phyloP scores from a whole-genome alignment of 2,329 filamentous ascomycete species.

The Xylariomycetidae sp. region DNA sequence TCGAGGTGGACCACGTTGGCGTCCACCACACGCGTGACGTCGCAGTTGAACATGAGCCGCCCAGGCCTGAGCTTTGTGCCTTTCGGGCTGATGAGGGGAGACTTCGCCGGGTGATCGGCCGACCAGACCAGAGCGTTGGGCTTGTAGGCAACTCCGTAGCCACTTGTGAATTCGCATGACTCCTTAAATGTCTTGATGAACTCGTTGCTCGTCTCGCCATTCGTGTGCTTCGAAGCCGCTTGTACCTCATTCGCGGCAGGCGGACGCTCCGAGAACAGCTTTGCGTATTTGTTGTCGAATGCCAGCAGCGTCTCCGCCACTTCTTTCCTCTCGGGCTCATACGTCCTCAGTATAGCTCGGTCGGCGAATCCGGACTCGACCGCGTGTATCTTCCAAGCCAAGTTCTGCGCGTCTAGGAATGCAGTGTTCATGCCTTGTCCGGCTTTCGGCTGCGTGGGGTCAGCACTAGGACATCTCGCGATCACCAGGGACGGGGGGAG shows the following conservation, averaged over 20 bases:
- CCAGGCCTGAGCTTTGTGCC: conserved; percentile 65
- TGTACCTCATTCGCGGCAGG: conserved; percentile 68
- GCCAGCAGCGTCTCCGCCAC: conserved; percentile 78
- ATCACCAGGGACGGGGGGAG: background rate
- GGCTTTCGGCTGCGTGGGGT: conserved; percentile 60
- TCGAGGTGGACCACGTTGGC: conserved; percentile 87
- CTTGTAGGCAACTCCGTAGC: conserved; percentile 83
- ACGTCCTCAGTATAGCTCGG: conserved; percentile 71
- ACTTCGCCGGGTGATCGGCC: conserved; percentile 62
- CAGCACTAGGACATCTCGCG: conserved; percentile 6
- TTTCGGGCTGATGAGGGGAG: conserved; percentile 60
- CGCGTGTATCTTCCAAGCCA: conserved; percentile 93
- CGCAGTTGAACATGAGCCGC: conserved; percentile 67
- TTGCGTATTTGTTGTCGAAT: conserved; percentile 86
- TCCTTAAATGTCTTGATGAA: conserved; percentile 91
- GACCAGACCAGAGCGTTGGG: conserved; percentile 84
- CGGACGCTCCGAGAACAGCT: conserved; percentile 75
- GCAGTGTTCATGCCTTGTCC: conserved; percentile 78
- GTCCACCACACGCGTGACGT: conserved; percentile 81
- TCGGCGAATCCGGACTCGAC: conserved; percentile 78
- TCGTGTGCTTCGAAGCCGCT: conserved; percentile 46
- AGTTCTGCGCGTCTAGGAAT: conserved; percentile 75
- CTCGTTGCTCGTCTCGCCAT: conserved; percentile 45
- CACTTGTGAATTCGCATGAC: conserved; percentile 85
- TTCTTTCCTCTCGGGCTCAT: conserved; percentile 78